These are phyloP conservation scores for Tolypocladium guangdongense DNA, from an alignment of 2,329 filamentous ascomycete species.

Conservation along the genomic window DNA sequence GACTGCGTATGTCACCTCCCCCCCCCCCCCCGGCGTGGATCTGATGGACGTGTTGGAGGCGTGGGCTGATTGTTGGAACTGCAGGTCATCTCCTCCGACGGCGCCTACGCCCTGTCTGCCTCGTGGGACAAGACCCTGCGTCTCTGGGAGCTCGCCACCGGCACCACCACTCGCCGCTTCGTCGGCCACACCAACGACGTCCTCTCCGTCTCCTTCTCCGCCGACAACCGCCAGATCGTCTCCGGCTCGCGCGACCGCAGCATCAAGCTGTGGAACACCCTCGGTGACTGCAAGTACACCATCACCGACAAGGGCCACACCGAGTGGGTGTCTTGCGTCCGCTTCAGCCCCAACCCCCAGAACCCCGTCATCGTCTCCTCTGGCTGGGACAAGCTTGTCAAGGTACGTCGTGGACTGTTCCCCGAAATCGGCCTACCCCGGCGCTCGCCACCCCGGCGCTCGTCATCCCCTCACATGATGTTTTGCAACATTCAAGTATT, in stretches of 20 bases:
- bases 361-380: conserved; percentile 98
- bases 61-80: conserved; percentile 12
- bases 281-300: conserved; percentile 99
- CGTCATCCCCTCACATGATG: conserved; percentile 57
- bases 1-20: conserved; percentile 75
- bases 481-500: conserved; percentile 87
- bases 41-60: conserved; percentile 2
- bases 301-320: conserved; percentile 99
- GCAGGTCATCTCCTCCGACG: conserved; percentile 97
- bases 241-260: conserved; percentile 95
- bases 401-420: conserved; percentile 56
- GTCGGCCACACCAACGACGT: conserved; percentile 99
- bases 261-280: conserved; percentile 99
- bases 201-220: conserved; percentile 98
- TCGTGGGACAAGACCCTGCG: conserved; percentile 99
- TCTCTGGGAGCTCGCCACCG: conserved; percentile 96
- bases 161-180: conserved; percentile 94
- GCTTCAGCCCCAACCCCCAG: conserved; percentile 99
- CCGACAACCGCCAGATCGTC: conserved; percentile 99
- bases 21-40: conserved; percentile 1
- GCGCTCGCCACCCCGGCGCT: not conserved
- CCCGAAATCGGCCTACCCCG: conserved; percentile 1
- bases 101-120: conserved; percentile 95
- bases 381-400: conserved; percentile 99
- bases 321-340: conserved; percentile 98